Evolutionary conservation across 2,329 filamentous ascomycete species (phyloP).

Genomic region (Ophiosphaerella herpotricha): DNA sequence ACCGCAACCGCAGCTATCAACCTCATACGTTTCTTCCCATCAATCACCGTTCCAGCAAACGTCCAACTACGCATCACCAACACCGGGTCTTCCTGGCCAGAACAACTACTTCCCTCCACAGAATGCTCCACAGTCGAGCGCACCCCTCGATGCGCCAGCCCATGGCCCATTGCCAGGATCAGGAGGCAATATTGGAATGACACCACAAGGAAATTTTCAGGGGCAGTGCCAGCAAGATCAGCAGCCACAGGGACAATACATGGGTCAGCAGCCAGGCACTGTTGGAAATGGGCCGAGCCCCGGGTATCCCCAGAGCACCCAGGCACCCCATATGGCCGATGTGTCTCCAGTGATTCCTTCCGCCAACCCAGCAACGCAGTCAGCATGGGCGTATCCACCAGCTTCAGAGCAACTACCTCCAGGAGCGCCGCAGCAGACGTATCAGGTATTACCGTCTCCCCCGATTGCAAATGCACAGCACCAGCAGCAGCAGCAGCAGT

Average conservation of each 20-base stretch:
- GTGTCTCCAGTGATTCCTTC: slow-evolving; percentile 13
- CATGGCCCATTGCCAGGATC: background rate
- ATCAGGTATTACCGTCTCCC: slow-evolving; percentile 15
- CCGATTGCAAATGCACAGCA: slow-evolving; percentile 17
- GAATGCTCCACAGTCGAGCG: slow-evolving; percentile 15
- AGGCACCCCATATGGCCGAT: slow-evolving; percentile 13
- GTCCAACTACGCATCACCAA: slow-evolving; percentile 26
- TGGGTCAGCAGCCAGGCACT: slow-evolving; percentile 35
- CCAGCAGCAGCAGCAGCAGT: slow-evolving; percentile 31
- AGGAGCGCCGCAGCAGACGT: slow-evolving; percentile 7
- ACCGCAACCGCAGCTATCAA: slow-evolving; percentile 18
- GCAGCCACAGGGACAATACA: slow-evolving; percentile 11
- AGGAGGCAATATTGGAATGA: slow-evolving; percentile 13
- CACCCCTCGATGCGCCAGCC: slow-evolving; percentile 1
- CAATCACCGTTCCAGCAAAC: slow-evolving; percentile 30
- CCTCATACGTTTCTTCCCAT: slow-evolving; percentile 25
- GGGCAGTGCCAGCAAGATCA: slow-evolving; percentile 11
- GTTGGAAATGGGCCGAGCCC: slow-evolving; percentile 18
- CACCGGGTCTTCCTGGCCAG: slow-evolving; percentile 25
- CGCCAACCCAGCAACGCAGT: slow-evolving; percentile 8
- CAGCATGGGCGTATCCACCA: slow-evolving; percentile 11
- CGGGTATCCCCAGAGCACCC: slow-evolving; percentile 7
- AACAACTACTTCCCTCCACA: slow-evolving; percentile 36
- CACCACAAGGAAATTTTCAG: slow-evolving; percentile 16
- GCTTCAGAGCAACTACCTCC: slow-evolving; percentile 3